A percentile compares a stretch with the other conserved stretches of the same genome.
Conservation (phyloP, 2,329 filamentous ascomycete genomes). For the Fusarium cyanostomum region DNA sequence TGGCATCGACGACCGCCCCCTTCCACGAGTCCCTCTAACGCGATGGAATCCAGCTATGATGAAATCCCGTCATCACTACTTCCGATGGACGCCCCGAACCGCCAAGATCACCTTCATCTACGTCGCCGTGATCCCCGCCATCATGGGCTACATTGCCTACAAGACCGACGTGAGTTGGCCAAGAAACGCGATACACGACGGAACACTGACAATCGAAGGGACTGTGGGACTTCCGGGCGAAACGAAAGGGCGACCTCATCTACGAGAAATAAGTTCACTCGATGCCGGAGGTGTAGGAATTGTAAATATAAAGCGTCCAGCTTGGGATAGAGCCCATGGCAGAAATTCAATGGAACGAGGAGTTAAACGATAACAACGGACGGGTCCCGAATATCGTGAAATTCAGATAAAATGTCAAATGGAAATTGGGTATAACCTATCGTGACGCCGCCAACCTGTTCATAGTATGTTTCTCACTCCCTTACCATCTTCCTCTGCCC, state of each 20-base stretch:
- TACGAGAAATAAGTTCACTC: constrained; percentile 71
- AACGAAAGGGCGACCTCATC: constrained; percentile 87
- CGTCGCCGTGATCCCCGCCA: constrained; percentile 74
- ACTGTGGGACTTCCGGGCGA: constrained; percentile 84
- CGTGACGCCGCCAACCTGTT: constrained; percentile 20
- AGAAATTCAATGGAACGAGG: constrained; percentile 32
- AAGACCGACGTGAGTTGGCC: constrained; percentile 80
- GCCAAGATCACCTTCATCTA: constrained; percentile 83
- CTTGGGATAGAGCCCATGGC: constrained; percentile 43
- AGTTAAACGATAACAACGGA: constrained; percentile 14
- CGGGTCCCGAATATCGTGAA: constrained; percentile 14
- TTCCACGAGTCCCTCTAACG: constrained; percentile 36
- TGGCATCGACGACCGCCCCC: constrained; percentile 14
- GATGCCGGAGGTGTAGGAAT: constrained; percentile 21
- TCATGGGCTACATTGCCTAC: constrained; percentile 77
- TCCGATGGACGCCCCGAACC: constrained; percentile 89
- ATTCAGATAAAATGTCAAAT: not conserved
- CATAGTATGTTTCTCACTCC: constrained; percentile 3
- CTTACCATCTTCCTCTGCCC: constrained; percentile 45
- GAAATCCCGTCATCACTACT: constrained; percentile 89
- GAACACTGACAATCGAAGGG: constrained; percentile 66
- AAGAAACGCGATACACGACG: not conserved
- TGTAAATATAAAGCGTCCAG: constrained; percentile 55
- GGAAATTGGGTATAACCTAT: constrained; percentile 44
- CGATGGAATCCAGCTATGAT: constrained; percentile 74